Conservation (phyloP, 176 grass and related monocot genomes). For the Secale cereale region DNA sequence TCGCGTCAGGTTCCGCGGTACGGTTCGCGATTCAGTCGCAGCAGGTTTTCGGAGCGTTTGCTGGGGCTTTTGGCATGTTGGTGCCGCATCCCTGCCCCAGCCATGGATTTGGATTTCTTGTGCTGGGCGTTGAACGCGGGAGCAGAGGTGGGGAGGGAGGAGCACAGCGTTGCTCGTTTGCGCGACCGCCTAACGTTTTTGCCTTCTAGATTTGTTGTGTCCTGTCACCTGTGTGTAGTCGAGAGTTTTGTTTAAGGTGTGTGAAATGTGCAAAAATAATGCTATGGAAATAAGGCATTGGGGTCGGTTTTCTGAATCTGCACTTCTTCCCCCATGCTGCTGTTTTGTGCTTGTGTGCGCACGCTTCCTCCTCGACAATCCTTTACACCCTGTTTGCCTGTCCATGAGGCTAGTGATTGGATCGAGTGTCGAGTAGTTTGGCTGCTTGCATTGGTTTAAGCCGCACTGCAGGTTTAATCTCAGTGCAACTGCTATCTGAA, state of each 20-base stretch:
- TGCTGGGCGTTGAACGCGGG: background rate
- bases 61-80: background rate
- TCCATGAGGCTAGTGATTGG: background rate
- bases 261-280: background rate
- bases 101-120: background rate
- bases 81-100: background rate
- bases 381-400: no score
- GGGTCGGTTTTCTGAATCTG: conserved; percentile 6
- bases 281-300: background rate
- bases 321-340: background rate
- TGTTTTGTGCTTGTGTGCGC: background rate
- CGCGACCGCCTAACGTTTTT: background rate
- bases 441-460: background rate
- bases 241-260: background rate
- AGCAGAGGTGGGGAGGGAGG: background rate
- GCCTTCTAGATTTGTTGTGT: background rate
- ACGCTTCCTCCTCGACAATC: background rate
- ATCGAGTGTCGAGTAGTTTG: background rate
- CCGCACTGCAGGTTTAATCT: background rate
- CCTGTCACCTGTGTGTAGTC: background rate
- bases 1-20: conserved; percentile 2
- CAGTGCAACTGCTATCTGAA: background rate
- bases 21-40: background rate
- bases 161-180: background rate
- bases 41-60: background rate